These are phyloP conservation scores for Leishmania turanica DNA, from an alignment of 208 protist species.

Conservation along the genomic window DNA sequence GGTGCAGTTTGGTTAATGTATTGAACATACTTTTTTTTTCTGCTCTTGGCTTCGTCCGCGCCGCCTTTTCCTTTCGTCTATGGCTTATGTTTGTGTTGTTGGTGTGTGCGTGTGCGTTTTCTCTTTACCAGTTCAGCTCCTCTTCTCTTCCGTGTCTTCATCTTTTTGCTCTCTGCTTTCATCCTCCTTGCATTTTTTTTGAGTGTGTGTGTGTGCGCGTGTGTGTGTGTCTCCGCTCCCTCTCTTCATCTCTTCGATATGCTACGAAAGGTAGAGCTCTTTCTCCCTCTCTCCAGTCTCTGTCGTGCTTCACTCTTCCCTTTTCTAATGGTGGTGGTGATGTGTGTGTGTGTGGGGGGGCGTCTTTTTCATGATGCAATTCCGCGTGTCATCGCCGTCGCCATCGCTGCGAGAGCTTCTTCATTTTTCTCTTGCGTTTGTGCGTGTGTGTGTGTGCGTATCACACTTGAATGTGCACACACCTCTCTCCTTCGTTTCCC, in stretches of 20 bases:
- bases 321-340: not conserved
- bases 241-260: not conserved
- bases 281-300: constrained; percentile 12
- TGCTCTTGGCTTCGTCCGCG: not conserved
- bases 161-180: not conserved
- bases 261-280: constrained; percentile 1
- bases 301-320: not conserved
- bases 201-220: too few relatives aligned
- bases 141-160: not conserved
- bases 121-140: not conserved
- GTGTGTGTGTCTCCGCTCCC: not conserved
- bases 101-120: not conserved
- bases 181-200: not conserved
- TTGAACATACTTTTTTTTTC: too few relatives aligned
- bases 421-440: not conserved
- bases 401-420: not conserved
- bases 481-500: not conserved
- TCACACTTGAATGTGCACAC: not conserved
- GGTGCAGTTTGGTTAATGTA: constrained; percentile 3
- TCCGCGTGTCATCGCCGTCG: not conserved
- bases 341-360: too few relatives aligned
- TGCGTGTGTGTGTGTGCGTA: not conserved
- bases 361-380: not conserved
- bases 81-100: not conserved
- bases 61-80: not conserved